Conservation (phyloP, 345 rosid genomes). For the Eucalyptus sp. region DNA sequence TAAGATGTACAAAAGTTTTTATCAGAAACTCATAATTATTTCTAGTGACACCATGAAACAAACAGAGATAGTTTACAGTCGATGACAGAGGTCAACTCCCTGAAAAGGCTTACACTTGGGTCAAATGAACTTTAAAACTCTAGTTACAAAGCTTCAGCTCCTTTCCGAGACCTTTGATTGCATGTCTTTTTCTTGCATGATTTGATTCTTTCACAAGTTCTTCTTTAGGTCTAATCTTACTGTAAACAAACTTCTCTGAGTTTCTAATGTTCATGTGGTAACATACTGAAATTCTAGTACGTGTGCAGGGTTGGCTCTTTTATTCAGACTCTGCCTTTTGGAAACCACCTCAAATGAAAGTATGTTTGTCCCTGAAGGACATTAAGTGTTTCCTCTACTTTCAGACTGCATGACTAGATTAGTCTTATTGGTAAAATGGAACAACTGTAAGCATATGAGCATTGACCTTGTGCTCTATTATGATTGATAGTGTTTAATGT, state of each 20-base stretch:
- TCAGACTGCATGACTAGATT: background rate
- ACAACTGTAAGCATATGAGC: background rate
- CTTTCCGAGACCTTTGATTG: background rate
- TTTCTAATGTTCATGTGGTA: background rate
- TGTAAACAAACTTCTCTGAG: background rate
- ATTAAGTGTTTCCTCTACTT: background rate
- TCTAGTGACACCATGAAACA: background rate
- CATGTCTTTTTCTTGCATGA: background rate
- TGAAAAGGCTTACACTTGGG: background rate
- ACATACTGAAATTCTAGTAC: background rate
- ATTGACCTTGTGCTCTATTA: background rate
- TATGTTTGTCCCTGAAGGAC: slow-evolving; percentile 4
- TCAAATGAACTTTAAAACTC: background rate
- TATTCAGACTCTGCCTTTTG: slow-evolving; percentile 70
- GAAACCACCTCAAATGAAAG: slow-evolving; percentile 93
- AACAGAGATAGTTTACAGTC: background rate
- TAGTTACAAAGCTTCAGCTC: background rate
- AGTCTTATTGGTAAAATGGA: background rate
- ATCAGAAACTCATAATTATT: background rate
- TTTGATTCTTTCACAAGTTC: background rate
- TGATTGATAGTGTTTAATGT: background rate
- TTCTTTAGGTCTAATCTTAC: background rate
- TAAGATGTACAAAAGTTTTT: background rate
- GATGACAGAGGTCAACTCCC: background rate
- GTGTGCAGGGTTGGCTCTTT: slow-evolving; percentile 92